Conservation (phyloP, 495 filamentous ascomycete genomes). For the Neurospora sp. region DNA sequence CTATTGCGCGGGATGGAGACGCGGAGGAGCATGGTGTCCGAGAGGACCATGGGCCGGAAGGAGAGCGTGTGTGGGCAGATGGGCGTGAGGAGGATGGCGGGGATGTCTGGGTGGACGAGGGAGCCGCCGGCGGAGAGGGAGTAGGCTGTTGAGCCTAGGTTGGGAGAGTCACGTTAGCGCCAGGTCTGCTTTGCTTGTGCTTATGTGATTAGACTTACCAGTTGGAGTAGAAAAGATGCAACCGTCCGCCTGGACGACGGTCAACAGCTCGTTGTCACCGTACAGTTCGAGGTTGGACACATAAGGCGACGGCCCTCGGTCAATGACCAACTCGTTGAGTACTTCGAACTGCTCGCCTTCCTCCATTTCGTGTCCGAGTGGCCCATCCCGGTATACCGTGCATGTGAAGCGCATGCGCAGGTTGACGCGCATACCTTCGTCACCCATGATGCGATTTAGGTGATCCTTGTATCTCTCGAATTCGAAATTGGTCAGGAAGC, state of each 20-base stretch:
- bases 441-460: constrained; percentile 77
- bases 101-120: constrained; percentile 92
- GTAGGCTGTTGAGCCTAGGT: constrained; percentile 76
- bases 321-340: constrained; percentile 94
- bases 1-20: constrained; percentile 76
- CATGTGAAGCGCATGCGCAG: constrained; percentile 97
- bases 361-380: constrained; percentile 42
- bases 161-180: neutral
- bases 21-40: constrained; percentile 81
- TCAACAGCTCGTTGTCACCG: constrained; percentile 84
- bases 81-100: constrained; percentile 91
- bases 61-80: constrained; percentile 96
- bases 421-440: constrained; percentile 87
- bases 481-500: constrained; percentile 89
- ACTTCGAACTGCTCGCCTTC: constrained; percentile 88
- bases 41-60: constrained; percentile 98
- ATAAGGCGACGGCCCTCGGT: constrained; percentile 92
- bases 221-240: constrained; percentile 97
- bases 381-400: constrained; percentile 69
- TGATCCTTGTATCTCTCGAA: constrained; percentile 73
- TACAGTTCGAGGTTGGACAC: constrained; percentile 93
- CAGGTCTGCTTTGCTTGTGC: neutral
- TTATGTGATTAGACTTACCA: constrained; percentile 36
- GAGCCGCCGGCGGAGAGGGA: constrained; percentile 92
- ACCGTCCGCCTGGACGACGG: constrained; percentile 90